Conservation (phyloP, 2,329 filamentous ascomycete genomes). For the Fusarium sterilihyphosum region DNA sequence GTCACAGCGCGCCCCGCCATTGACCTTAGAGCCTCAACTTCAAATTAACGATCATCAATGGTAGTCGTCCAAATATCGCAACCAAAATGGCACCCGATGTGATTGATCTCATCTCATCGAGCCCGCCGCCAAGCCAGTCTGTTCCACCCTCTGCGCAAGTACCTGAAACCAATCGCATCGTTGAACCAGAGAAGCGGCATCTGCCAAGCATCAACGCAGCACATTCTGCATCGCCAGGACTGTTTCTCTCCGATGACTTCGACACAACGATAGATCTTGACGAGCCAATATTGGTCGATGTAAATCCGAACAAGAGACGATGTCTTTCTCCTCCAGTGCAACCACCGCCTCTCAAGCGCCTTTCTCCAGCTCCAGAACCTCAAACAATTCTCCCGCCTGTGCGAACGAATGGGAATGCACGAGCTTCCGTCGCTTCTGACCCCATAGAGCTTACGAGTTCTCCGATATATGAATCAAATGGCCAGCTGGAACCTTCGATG, state of each 20-base stretch:
- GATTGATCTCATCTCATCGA: slow-evolving; percentile 52
- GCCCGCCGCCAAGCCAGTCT: slow-evolving; percentile 37
- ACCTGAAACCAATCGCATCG: background rate
- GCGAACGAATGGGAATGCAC: background rate
- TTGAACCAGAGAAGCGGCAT: background rate
- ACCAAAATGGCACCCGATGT: slow-evolving; percentile 46
- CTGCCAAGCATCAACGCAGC: background rate
- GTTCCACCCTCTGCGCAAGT: slow-evolving; percentile 4
- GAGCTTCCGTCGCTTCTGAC: slow-evolving; percentile 22
- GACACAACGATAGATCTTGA: slow-evolving; percentile 53
- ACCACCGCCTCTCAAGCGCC: slow-evolving; percentile 27
- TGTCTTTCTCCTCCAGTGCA: slow-evolving; percentile 36
- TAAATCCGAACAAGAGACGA: slow-evolving; percentile 45
- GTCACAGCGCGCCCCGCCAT: slow-evolving; percentile 35
- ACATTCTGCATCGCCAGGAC: background rate
- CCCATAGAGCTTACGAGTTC: slow-evolving; percentile 53
- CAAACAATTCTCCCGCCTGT: slow-evolving; percentile 12
- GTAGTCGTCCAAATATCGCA: background rate
- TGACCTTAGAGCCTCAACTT: background rate
- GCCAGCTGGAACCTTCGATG: background rate
- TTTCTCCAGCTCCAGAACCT: slow-evolving; percentile 8
- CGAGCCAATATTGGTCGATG: slow-evolving; percentile 35
- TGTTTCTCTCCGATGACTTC: slow-evolving; percentile 50
- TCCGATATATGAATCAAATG: slow-evolving; percentile 25
- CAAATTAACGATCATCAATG: background rate